Percentiles rank a stretch among this genome's conserved stretches.
These are phyloP conservation scores for Suillus decipiens DNA, from an alignment of 768 basidiomycete genomes.

Conservation along the genomic window DNA sequence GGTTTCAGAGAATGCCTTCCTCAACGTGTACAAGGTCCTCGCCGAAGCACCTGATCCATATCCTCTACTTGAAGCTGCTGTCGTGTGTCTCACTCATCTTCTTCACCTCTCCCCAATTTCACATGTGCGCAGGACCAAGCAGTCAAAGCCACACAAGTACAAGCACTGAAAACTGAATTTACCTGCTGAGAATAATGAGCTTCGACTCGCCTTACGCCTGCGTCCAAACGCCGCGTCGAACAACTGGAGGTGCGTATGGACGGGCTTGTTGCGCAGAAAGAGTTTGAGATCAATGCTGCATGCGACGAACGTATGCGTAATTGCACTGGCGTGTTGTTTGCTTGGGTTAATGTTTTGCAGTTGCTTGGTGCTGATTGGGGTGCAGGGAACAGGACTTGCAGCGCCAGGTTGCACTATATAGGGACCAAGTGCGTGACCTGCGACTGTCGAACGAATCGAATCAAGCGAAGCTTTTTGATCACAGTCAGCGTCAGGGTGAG, in stretches of 20 bases:
- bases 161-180: conserved; percentile 73
- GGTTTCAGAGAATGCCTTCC: too few relatives aligned
- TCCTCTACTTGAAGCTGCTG: conserved; percentile 43
- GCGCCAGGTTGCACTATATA: conserved; percentile 86
- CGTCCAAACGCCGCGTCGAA: too few relatives aligned
- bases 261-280: conserved; percentile 60
- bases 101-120: not conserved
- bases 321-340: conserved; percentile 53
- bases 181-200: conserved; percentile 77
- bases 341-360: not conserved
- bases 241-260: too few relatives aligned
- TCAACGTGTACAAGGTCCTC: too few relatives aligned
- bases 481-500: conserved; percentile 85
- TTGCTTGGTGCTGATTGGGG: conserved; percentile 1
- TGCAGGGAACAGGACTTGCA: conserved; percentile 88
- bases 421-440: conserved; percentile 87
- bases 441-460: conserved; percentile 90
- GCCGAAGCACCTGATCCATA: too few relatives aligned
- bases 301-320: conserved; percentile 96
- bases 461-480: conserved; percentile 90
- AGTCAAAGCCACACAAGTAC: conserved; percentile 80
- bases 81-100: conserved; percentile 46
- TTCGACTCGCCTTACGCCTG: conserved; percentile 65
- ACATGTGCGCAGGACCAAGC: conserved; percentile 80
- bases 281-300: conserved; percentile 94